Evolutionary conservation across 371 early-diverging fungal species (phyloP), one percentile per base, ranked within the genome.

Genomic region (Syncephalis fuscata): DNA sequence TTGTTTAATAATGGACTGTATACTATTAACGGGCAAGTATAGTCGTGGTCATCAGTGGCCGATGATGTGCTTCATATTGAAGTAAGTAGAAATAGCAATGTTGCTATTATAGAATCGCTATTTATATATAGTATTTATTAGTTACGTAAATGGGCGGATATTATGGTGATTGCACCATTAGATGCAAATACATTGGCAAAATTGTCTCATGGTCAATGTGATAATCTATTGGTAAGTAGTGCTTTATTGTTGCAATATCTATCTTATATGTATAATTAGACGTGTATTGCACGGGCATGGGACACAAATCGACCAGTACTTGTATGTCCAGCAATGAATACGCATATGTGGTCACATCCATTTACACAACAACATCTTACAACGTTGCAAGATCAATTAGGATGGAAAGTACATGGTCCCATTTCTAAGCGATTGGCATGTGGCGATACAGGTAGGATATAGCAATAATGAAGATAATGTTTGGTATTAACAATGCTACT

Each of bases 21-120:
- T 2, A 20, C 2, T 11, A 2, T 1, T 10, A 5, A 23, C 24
- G 16, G 2, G 16, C 1, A 10, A 25, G 17, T 23, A 20, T 56
- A 81, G 77, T 55, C 64, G 14, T 95, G 94, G 94, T 65, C 59
- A 36, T 73, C 78, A 50, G 73, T 76, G 50, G 70, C 75, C 2
- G 94, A 96, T 62, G 91, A 91, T 0, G 91, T 96, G 5, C 66
- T 95, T 37, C 97, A 96, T 63, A 93, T 96, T 47, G 90, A 93
- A 46, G 86, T 84, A 66, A 27, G 52, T 40, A 26, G 44, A 40
- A 1, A 27, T 27, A 14, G 46, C n/a, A 16, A 11, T 23, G 17
- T 36, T 17, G 48, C n/a, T 14, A 39, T 3, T 20, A 24, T 21
- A 24, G 11, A 7, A 15, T 49, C 23, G 19, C 41, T 23, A 17